A percentile compares a stretch with the other conserved stretches of the same genome.
Evolutionary conservation across 1,284 basidiomycete species (phyloP).

Genomic region (Pseudozyma sp.): DNA sequence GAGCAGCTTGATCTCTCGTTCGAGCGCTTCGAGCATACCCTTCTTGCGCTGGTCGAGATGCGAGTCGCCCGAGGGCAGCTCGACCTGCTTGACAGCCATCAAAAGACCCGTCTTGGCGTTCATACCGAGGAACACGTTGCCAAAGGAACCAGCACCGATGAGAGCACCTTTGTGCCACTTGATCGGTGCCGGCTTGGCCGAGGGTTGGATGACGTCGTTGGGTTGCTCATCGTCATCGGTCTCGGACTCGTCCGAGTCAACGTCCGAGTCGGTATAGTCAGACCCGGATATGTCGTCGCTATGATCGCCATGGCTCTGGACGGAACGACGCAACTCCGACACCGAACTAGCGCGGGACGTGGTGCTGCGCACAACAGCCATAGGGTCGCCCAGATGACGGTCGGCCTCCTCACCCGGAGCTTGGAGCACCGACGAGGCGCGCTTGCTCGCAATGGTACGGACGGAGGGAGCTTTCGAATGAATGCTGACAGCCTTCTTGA

Average conservation of each 20-base stretch:
- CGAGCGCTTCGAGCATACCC: conserved; percentile 92
- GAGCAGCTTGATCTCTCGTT: conserved; percentile 94
- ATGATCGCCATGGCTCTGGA: conserved; percentile 55
- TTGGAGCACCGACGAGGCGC: conserved; percentile 65
- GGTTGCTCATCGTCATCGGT: conserved; percentile 32
- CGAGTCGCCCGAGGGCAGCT: conserved; percentile 85
- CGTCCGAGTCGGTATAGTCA: conserved; percentile 39
- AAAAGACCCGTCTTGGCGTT: conserved; percentile 90
- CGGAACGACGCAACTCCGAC: conserved; percentile 42
- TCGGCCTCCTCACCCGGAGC: conserved; percentile 55
- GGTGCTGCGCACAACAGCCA: conserved; percentile 45
- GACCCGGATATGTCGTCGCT: conserved; percentile 51
- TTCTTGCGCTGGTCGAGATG: conserved; percentile 93
- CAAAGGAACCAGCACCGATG: conserved; percentile 83
- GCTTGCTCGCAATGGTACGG: conserved; percentile 30
- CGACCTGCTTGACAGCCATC: conserved; percentile 99
- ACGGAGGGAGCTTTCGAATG: conserved; percentile 56
- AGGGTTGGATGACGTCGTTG: conserved; percentile 17
- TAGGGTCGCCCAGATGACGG: conserved; percentile 52
- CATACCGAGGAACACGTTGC: conserved; percentile 83
- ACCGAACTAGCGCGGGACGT: conserved; percentile 48
- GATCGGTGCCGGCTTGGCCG: conserved; percentile 72
- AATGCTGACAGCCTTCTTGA: conserved; percentile 58
- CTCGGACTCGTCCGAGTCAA: conserved; percentile 31
- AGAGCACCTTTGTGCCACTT: conserved; percentile 99